Base-by-base conservation (phyloP, 305 asterid genomes). In the Solanum hybrid region DNA sequence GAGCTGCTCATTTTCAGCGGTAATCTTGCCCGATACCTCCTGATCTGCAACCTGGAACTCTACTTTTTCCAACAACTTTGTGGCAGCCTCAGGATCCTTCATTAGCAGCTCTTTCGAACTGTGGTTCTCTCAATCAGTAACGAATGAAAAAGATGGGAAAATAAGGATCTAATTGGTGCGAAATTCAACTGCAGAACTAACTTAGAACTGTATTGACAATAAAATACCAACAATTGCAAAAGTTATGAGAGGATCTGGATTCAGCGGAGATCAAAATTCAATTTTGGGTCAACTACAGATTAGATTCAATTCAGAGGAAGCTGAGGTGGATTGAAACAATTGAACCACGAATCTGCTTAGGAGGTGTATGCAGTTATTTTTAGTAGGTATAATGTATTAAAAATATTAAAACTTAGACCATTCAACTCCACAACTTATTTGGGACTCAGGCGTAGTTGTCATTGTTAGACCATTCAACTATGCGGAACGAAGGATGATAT, bases 1-100 rank as follows among this genome's bases (percentile, higher is more conserved):
- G 75, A 88, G 78, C 64, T 88, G 87, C 15, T 77, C 60, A 66
- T 88, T 88, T 88, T 88, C 87, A 78, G 86, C 86, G 1, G 78
- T 34, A 88, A 88, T 24, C 86, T 88, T 88, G 51, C 51, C 76
- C n/a, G 66, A 69, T 31, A 78, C 34, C 19, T 88, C 90, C 85
- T 78, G 90, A 78, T 88, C 87, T 51, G 71, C 27, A 27, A 38
- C 37, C 87, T 78, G 73, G 73, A 19, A 56, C 76, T 85, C 45
- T 31, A 56, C 76, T 56, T 85, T 45, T 56, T 85, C 87, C 87
- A 85, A 85, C 22, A 85, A 85, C 76, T 85, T 85, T 56, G 87
- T 32, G 45, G 87, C 76, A 56, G 76, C 45, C 32, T 31, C 87
- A 32, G 87, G 87, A 56, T 85, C 87, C 87, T 85, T 85, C 76